Evolutionary conservation across 306 rosid genomes (phyloP).

Genomic region (Carpinus fangiana): DNA sequence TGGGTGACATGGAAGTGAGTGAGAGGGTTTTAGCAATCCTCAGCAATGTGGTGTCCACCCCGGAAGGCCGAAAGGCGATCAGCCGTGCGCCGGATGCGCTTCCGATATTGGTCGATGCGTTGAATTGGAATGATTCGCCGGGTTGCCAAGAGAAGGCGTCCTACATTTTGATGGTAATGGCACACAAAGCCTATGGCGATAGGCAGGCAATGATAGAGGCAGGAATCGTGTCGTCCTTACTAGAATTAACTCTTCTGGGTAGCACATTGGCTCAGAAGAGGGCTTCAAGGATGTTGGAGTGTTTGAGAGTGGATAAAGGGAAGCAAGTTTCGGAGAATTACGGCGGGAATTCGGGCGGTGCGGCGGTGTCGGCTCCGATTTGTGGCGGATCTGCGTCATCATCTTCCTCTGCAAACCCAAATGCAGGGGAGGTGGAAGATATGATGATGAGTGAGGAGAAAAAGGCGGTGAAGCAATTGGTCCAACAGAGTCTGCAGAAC

Average conservation of each 20-base stretch:
- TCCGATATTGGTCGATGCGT: conserved; percentile 59
- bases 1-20: conserved; percentile 89
- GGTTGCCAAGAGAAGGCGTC: conserved; percentile 89
- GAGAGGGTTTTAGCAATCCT: conserved; percentile 73
- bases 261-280: conserved; percentile 89
- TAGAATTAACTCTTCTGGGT: conserved; percentile 88
- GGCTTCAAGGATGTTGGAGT: conserved; percentile 87
- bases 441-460: conserved; percentile 84
- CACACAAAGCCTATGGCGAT: conserved; percentile 80
- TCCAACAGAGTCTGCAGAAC: conserved; percentile 87
- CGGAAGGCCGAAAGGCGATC: conserved; percentile 80
- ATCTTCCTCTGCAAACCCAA: conserved; percentile 48
- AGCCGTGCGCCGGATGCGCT: conserved; percentile 52
- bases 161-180: conserved; percentile 92
- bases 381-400: conserved; percentile 61
- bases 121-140: conserved; percentile 88
- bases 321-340: conserved; percentile 61
- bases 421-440: conserved; percentile 46
- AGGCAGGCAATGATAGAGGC: conserved; percentile 91
- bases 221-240: conserved; percentile 74
- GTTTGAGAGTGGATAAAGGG: conserved; percentile 78
- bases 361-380: conserved; percentile 77
- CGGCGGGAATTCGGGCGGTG: conserved; percentile 52
- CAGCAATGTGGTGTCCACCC: conserved; percentile 65
- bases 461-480: conserved; percentile 92